Conservation (phyloP, 1,284 basidiomycete species). For the Rhodotorula glutinis region DNA sequence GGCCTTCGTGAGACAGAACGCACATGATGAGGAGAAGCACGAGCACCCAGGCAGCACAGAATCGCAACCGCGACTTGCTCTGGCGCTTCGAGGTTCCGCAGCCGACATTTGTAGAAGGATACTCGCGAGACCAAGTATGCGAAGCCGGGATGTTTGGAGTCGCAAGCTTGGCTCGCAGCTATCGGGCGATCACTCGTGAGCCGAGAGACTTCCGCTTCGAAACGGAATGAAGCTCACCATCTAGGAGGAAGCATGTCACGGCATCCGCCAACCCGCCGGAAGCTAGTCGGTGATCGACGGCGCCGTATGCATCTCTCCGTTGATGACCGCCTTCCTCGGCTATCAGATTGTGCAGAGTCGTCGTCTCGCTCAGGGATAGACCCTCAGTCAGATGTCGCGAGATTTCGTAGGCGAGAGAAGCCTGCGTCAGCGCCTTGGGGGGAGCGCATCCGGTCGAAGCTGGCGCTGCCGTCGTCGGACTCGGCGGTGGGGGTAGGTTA, state of each 20-base stretch:
- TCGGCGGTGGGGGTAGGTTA: neutral
- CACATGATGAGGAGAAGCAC: constrained; percentile 12
- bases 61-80: constrained; percentile 25
- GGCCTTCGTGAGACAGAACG: neutral
- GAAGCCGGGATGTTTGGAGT: constrained; percentile 22
- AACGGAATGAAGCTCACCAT: constrained; percentile 10
- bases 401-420: neutral
- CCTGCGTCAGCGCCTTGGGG: neutral
- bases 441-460: neutral
- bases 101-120: constrained; percentile 12
- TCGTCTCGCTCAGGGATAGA: neutral
- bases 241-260: constrained; percentile 26
- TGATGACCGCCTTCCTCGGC: neutral
- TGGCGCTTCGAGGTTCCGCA: constrained; percentile 14
- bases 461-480: neutral
- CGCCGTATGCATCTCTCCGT: neutral
- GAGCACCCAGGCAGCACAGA: constrained; percentile 21
- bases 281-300: neutral
- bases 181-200: neutral
- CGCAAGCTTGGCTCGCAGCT: constrained; percentile 21
- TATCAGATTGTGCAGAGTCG: constrained; percentile 3
- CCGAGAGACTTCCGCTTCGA: too few relatives aligned
- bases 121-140: constrained; percentile 8
- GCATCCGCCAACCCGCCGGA: neutral
- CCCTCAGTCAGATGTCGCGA: constrained; percentile 9